A percentile compares a stretch with the other conserved stretches of the same genome.
Conservation (phyloP, 2,329 filamentous ascomycete genomes). For the Fusarium phyllophilum region DNA sequence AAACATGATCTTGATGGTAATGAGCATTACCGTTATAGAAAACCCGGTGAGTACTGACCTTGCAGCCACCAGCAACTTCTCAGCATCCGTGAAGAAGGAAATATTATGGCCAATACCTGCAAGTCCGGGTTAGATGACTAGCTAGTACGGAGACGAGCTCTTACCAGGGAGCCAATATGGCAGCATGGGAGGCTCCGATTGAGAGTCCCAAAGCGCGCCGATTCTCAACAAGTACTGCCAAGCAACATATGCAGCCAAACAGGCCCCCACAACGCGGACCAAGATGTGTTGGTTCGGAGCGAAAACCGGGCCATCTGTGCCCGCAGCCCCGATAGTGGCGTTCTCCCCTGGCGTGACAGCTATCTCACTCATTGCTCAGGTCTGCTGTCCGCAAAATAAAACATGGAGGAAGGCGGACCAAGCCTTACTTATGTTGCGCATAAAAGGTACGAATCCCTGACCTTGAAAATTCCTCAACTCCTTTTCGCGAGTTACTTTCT, state of each 20-base stretch:
- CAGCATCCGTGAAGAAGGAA: neutral
- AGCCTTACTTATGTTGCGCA: neutral
- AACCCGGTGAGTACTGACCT: neutral
- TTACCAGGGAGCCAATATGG: constrained; percentile 10
- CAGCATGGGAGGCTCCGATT: neutral
- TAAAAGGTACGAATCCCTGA: no score
- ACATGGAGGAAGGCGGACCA: neutral
- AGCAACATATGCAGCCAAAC: neutral
- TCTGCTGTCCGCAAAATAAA: neutral
- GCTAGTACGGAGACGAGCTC: accelerated
- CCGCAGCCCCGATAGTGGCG: neutral
- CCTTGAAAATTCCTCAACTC: neutral
- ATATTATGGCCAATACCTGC: neutral
- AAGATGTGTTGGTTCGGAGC: neutral
- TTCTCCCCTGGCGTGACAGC: neutral
- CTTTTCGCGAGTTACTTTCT: neutral
- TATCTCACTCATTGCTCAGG: neutral
- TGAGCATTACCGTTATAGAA: neutral
- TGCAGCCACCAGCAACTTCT: neutral
- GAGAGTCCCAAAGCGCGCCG: neutral
- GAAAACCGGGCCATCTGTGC: neutral
- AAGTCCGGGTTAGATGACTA: neutral
- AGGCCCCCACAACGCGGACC: neutral
- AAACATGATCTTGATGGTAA: neutral
- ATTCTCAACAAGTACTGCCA: neutral